Base-by-base conservation (phyloP, 805 yeast genomes). In the Ogataea nonfermentans region DNA sequence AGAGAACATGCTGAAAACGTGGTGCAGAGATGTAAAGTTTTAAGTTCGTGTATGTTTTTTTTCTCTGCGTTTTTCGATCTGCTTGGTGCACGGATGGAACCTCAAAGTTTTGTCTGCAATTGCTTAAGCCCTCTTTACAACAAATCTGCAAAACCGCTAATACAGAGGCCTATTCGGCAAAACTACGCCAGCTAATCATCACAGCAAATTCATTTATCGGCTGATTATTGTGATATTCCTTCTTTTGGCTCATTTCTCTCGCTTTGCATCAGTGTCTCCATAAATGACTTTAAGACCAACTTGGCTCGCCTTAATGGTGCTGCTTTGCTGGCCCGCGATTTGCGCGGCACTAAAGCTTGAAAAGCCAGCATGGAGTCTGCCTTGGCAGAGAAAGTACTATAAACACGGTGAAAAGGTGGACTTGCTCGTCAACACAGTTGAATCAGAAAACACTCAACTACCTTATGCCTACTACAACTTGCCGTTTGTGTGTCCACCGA, bases 401-500 rank as follows among this genome's bases (percentile, higher is more conserved):
- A 47, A 49, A 4, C 36, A 50, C 6, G 86, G 84, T 1, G 86
- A 88, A 19, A 64, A 61, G 24, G 87, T 88, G 3, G 82, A 82
- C 14, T 61, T 88, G 11, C 60, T 79, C 16, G 89, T 85, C 17
- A 87, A 88, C 62, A 83, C 86, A 49, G 80, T 84, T 2, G 88
- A 84, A 48, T 81, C 93, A 0, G 87, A 84, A 52, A 63, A 73
- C n/a, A 80, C 87, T 1, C 87, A 83, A 52, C 67, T 84, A 8
- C 95, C 95, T 2, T 84, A 70, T 56, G 78, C 84, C 0, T 88
- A 85, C 59, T 79, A 83, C 59, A 85, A 81, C 41, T 66, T 89
- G 35, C 87, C 86, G 2, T 88, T 87, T 58, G 81, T 85, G 2
- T 88, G 96, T 61, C 87, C 91, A 0, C 78, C 84, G 8, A 65